Conservation (phyloP, 257 asterid genomes). For the Rehmannia glutinosa region DNA sequence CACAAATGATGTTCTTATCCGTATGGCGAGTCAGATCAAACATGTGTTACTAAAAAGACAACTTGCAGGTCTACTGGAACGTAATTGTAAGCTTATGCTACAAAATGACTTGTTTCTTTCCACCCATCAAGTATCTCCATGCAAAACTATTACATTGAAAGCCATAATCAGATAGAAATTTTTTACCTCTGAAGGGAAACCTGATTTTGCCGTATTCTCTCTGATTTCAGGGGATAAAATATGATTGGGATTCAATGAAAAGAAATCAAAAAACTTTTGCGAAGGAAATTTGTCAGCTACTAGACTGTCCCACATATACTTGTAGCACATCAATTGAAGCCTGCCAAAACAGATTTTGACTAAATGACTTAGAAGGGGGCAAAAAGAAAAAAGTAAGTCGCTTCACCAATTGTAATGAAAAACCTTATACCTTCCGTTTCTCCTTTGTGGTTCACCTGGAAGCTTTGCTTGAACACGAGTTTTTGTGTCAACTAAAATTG, state of each 20-base stretch:
- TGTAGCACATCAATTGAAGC: conserved; percentile 95
- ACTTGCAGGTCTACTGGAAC: neutral
- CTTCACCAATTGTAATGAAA: conserved; percentile 9
- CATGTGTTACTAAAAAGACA: too few relatives aligned
- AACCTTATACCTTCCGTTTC: conserved; percentile 75
- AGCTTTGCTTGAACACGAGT: conserved; percentile 66
- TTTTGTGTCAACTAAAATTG: conserved; percentile 76
- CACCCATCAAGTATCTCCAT: neutral
- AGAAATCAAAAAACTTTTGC: conserved; percentile 60
- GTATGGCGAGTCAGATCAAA: too few relatives aligned
- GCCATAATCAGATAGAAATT: neutral
- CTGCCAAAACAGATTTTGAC: conserved; percentile 37
- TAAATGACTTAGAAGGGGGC: conserved; percentile 11
- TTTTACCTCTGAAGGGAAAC: conserved; percentile 71
- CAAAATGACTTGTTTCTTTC: too few relatives aligned
- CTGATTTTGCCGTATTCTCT: conserved; percentile 51
- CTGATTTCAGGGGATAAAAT: conserved; percentile 58
- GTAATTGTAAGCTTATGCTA: neutral
- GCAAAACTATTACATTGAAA: neutral
- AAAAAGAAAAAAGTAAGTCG: neutral
- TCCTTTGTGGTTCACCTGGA: conserved; percentile 78
- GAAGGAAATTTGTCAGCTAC: conserved; percentile 57
- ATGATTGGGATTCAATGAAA: conserved; percentile 61
- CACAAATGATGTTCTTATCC: too few relatives aligned
- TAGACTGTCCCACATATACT: conserved; percentile 81